phyloP scores from a whole-genome alignment of 192 early-diverging fungal genomes.

The Umbelopsis vinacea region DNA sequence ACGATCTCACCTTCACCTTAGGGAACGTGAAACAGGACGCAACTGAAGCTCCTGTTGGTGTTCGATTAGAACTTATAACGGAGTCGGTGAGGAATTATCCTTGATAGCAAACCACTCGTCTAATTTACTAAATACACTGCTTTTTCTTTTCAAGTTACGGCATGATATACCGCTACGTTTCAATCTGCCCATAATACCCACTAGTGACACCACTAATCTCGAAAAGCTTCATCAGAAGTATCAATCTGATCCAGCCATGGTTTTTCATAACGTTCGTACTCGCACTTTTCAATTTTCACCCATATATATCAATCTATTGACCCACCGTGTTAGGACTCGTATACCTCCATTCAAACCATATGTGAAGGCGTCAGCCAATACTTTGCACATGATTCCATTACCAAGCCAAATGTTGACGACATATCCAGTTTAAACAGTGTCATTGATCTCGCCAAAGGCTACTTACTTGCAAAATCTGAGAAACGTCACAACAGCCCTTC shows the following conservation, averaged over 20 bases:
- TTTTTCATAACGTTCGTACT: background rate
- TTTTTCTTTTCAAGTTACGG: background rate
- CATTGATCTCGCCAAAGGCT: background rate
- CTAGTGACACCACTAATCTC: background rate
- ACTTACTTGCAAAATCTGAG: background rate
- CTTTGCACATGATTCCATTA: background rate
- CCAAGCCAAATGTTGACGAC: background rate
- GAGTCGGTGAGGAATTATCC: background rate
- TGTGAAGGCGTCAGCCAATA: background rate
- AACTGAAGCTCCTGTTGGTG: background rate
- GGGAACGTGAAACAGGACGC: background rate
- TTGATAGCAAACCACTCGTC: background rate
- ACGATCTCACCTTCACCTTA: background rate
- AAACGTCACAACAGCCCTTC: background rate
- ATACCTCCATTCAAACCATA: background rate
- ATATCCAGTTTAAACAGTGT: background rate
- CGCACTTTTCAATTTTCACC: background rate
- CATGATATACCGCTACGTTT: background rate
- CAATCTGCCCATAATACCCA: conserved; percentile 3
- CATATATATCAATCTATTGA: background rate
- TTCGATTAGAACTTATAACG: background rate
- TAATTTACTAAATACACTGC: background rate
- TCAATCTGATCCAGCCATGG: conserved; percentile 1
- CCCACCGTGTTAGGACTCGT: background rate
- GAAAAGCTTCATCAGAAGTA: conserved; percentile 5